Evolutionary conservation across 441 rosid species (phyloP).

Genomic region (Euphorbia schlechtendalii): DNA sequence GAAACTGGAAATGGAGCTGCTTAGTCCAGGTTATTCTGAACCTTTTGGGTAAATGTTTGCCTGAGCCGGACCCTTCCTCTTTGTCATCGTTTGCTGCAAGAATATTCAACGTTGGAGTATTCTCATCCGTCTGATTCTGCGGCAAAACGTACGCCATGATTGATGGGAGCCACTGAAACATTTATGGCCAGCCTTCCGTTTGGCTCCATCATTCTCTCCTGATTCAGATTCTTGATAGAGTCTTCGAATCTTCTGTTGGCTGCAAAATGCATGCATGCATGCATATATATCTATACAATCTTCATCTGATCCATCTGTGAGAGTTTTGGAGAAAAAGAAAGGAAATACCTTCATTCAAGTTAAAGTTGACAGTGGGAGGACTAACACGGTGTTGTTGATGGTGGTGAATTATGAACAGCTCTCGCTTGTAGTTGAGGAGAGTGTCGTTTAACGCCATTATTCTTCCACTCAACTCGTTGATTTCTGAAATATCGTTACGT

Average conservation of each 20-base stretch:
- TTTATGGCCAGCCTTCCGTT: constrained; percentile 4
- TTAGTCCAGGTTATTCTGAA: constrained; percentile 23
- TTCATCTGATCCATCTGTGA: no score
- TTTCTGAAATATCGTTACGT: constrained; percentile 5
- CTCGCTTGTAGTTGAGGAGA: constrained; percentile 16
- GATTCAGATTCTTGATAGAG: constrained; percentile 9
- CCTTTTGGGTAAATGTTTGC: constrained; percentile 8
- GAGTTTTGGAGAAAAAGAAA: no score
- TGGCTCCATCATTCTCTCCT: background rate
- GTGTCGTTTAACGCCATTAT: constrained; percentile 16
- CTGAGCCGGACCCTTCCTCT: no score
- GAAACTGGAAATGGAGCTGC: constrained; percentile 24
- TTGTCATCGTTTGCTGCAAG: no score
- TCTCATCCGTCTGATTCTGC: background rate
- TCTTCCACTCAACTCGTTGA: background rate
- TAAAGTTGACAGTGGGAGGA: constrained; percentile 19
- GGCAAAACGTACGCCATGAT: no score
- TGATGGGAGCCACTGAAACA: background rate
- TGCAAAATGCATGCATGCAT: background rate
- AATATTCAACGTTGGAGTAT: background rate
- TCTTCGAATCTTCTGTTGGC: constrained; percentile 18
- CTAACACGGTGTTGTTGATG: constrained; percentile 13
- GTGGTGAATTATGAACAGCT: constrained; percentile 9
- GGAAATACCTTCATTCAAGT: no score
- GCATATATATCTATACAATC: no score